phyloP scores from a whole-genome alignment of 805 yeast genomes.

The Teunomyces pallodes region DNA sequence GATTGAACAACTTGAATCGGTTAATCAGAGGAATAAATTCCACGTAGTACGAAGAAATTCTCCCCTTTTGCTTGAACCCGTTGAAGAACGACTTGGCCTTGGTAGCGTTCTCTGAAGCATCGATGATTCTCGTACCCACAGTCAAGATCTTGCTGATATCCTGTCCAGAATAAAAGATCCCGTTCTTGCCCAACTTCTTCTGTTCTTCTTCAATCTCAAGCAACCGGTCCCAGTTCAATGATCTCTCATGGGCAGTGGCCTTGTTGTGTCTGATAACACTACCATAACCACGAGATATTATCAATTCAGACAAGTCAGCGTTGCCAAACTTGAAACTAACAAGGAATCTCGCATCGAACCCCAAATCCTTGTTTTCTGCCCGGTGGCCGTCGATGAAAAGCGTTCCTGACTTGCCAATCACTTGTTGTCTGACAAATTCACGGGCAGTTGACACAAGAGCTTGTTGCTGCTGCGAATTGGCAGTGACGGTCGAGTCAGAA shows the following conservation, averaged over 20 bases:
- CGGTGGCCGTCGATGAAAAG: conserved; percentile 64
- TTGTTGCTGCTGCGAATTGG: conserved; percentile 36
- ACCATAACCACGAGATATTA: conserved; percentile 69
- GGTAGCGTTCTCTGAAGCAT: conserved; percentile 72
- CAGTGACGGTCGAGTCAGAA: conserved; percentile 49
- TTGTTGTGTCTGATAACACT: conserved; percentile 76
- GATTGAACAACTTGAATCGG: conserved; percentile 62
- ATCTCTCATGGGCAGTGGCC: conserved; percentile 63
- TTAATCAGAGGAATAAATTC: conserved; percentile 70
- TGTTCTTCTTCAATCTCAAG: conserved; percentile 68
- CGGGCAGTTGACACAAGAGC: conserved; percentile 63
- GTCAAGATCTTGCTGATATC: conserved; percentile 47
- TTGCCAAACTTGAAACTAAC: conserved; percentile 58
- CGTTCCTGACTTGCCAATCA: conserved; percentile 66
- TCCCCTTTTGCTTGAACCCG: conserved; percentile 63
- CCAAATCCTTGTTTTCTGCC: conserved; percentile 51
- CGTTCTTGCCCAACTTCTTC: conserved; percentile 49
- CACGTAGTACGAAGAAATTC: conserved; percentile 60
- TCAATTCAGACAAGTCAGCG: conserved; percentile 55
- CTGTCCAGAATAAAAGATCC: conserved; percentile 52
- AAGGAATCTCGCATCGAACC: conserved; percentile 62
- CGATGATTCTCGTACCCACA: conserved; percentile 61
- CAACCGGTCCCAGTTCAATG: conserved; percentile 74
- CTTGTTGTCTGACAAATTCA: conserved; percentile 67
- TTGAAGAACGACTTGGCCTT: conserved; percentile 74